Evolutionary conservation across 176 grass and related monocot species (phyloP).

Genomic region (Carex pumila): DNA sequence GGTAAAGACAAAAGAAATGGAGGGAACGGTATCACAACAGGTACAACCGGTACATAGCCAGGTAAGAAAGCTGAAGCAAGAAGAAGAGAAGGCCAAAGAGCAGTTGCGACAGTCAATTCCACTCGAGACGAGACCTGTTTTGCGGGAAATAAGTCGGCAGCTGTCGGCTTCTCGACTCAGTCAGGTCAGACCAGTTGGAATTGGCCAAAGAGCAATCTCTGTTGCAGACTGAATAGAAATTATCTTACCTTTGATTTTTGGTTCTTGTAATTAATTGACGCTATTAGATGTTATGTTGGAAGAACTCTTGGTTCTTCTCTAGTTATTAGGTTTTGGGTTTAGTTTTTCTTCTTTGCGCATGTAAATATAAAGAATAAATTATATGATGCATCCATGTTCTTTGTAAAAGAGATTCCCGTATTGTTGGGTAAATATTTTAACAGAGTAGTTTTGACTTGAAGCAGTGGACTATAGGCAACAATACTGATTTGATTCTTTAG

Average conservation of each 20-base stretch:
- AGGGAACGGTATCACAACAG: conserved; percentile 9
- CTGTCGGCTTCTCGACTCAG: conserved; percentile 37
- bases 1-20: neutral
- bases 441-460: no score
- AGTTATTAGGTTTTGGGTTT: neutral
- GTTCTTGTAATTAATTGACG: conserved; percentile 5
- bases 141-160: conserved; percentile 14
- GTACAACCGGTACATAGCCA: conserved; percentile 60
- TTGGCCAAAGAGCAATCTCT: conserved; percentile 20
- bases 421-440: no score
- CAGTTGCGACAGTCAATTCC: conserved; percentile 33
- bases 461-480: no score
- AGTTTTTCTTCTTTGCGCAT: neutral
- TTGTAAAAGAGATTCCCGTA: neutral
- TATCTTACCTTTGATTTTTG: neutral
- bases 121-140: conserved; percentile 34
- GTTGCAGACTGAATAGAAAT: conserved; percentile 32
- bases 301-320: neutral
- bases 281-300: neutral
- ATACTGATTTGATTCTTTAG: no score
- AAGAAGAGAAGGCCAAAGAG: conserved; percentile 54
- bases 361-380: conserved; percentile 9
- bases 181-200: conserved; percentile 13
- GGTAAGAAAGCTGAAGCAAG: conserved; percentile 65
- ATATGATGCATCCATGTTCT: neutral